Evolutionary conservation across 106 monocot species (phyloP).

Genomic region (Phalaenopsis equestris): DNA sequence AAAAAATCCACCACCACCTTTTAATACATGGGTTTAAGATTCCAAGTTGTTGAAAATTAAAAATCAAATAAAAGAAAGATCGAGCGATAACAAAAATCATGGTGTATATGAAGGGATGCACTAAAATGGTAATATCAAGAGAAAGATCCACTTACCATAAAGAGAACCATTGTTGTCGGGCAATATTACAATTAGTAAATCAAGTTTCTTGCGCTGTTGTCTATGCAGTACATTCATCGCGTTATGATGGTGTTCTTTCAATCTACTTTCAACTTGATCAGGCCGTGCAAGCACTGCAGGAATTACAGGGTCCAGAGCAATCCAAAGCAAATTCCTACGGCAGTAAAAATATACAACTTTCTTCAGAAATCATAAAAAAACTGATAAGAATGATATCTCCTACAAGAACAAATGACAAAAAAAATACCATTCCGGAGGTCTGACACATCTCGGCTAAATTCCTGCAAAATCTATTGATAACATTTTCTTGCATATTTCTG

Average conservation of each 20-base stretch:
- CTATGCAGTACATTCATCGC: slow-evolving; percentile 35
- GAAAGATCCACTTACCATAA: slow-evolving; percentile 33
- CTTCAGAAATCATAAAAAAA: background rate
- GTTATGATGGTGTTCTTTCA: slow-evolving; percentile 40
- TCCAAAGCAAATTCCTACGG: slow-evolving; percentile 43
- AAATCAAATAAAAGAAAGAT: too few relatives aligned
- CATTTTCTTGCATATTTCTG: slow-evolving; percentile 33
- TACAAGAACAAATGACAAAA: background rate
- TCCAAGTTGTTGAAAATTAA: too few relatives aligned
- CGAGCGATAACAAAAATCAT: background rate
- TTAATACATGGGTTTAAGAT: too few relatives aligned
- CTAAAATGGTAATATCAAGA: background rate
- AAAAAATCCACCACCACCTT: too few relatives aligned
- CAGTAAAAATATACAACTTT: background rate
- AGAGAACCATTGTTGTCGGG: slow-evolving; percentile 67
- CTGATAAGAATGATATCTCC: background rate
- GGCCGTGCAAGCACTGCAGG: slow-evolving; percentile 25
- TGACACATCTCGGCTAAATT: slow-evolving; percentile 51
- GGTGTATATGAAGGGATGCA: background rate
- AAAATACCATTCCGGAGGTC: slow-evolving; percentile 42
- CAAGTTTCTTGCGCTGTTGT: slow-evolving; percentile 28
- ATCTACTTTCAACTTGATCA: slow-evolving; percentile 49
- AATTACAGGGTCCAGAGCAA: slow-evolving; percentile 39
- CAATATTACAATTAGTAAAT: slow-evolving; percentile 59
- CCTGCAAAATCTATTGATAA: slow-evolving; percentile 33